Evolutionary conservation across 2,329 filamentous ascomycete species (phyloP).

Genomic region (Lecanicillium sp.): DNA sequence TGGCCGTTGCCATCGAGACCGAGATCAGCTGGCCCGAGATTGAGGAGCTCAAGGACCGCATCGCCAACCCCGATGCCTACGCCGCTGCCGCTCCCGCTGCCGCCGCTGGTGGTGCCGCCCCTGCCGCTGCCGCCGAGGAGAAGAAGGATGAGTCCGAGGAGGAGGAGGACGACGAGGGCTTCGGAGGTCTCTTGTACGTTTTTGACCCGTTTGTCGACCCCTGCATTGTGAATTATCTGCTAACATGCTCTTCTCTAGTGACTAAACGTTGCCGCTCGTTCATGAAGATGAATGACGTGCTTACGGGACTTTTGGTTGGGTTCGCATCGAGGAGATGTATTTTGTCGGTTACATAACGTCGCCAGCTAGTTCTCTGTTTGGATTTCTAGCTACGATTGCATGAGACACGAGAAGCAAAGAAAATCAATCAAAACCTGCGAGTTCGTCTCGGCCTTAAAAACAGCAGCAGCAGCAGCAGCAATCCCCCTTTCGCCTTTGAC

Average conservation of each 20-base stretch:
- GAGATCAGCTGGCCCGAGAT: constrained; percentile 94
- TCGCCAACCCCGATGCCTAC: constrained; percentile 97
- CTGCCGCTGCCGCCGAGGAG: constrained; percentile 46
- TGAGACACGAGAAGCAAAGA: constrained; percentile 17
- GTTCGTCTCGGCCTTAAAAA: constrained; percentile 4
- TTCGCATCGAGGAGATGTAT: constrained; percentile 35
- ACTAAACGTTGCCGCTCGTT: constrained; percentile 37
- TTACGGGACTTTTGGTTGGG: constrained; percentile 34
- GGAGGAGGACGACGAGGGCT: constrained; percentile 61
- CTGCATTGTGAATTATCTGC: constrained; percentile 12
- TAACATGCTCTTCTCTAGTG: constrained; percentile 39
- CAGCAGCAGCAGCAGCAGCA: neutral
- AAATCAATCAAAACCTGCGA: constrained; percentile 15
- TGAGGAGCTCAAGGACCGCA: constrained; percentile 97
- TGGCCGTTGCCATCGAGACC: constrained; percentile 83
- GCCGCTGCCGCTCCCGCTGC: constrained; percentile 72
- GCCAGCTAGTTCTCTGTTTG: constrained; percentile 29
- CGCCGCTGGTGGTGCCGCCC: constrained; percentile 43
- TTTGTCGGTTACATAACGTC: constrained; percentile 38
- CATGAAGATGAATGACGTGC: constrained; percentile 29
- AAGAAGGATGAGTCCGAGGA: constrained; percentile 62
- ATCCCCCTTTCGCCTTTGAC: constrained; percentile 4
- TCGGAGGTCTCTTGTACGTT: constrained; percentile 71
- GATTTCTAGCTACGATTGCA: constrained; percentile 20
- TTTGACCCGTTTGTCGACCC: neutral